These are phyloP conservation scores for Aspergillus hiratsukae DNA, from an alignment of 2,329 filamentous ascomycete species.

Conservation along the genomic window DNA sequence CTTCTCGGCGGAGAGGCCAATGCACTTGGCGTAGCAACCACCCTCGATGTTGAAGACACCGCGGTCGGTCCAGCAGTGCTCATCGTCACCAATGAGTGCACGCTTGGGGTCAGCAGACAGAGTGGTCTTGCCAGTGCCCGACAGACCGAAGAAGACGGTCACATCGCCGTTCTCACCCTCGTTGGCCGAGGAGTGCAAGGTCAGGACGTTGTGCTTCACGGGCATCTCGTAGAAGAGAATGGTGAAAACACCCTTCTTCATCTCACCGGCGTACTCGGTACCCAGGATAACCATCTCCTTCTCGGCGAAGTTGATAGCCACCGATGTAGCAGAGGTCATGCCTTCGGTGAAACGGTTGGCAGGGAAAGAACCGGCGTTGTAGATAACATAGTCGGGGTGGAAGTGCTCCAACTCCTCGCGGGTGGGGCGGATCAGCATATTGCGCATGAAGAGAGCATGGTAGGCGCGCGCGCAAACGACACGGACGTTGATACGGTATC, in stretches of 20 bases:
- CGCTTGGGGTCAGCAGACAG: constrained; percentile 96
- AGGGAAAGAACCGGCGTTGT: constrained; percentile 98
- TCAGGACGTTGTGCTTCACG: constrained; percentile 98
- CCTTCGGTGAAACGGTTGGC: constrained; percentile 97
- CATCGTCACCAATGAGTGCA: constrained; percentile 92
- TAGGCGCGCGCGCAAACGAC: constrained; percentile 98
- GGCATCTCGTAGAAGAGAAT: constrained; percentile 99
- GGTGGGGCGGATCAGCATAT: constrained; percentile 97
- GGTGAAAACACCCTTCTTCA: constrained; percentile 99
- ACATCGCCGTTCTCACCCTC: constrained; percentile 93
- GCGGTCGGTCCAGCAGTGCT: constrained; percentile 98
- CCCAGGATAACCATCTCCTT: constrained; percentile 99
- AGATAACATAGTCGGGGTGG: constrained; percentile 99
- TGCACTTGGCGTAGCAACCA: constrained; percentile 98
- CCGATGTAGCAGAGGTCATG: constrained; percentile 97
- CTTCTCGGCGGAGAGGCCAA: constrained; percentile 96
- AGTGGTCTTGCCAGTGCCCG: constrained; percentile 97
- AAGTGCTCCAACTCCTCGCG: constrained; percentile 93
- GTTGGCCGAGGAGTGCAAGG: constrained; percentile 97
- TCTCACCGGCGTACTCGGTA: constrained; percentile 95
- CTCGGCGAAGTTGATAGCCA: constrained; percentile 97
- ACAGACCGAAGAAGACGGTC: constrained; percentile 98
- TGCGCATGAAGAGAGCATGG: constrained; percentile 99
- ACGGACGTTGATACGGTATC: constrained; percentile 94
- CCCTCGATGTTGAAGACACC: constrained; percentile 99